Evolutionary conservation across 805 yeast genomes (phyloP).

Genomic region (Candida hungchunana): DNA sequence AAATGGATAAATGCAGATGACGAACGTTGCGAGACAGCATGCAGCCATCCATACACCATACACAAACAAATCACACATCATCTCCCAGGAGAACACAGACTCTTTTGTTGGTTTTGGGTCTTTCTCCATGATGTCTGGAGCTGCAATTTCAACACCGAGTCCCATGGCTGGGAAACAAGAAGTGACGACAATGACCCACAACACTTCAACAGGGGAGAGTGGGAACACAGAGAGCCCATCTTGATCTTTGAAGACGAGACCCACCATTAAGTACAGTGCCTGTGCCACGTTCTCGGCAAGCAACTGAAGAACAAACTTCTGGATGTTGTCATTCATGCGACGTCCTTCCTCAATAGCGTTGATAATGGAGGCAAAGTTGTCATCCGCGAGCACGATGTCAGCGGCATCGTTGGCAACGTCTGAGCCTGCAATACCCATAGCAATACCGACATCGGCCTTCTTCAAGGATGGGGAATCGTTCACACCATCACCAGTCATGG

Average conservation of each 20-base stretch:
- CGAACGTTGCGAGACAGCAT: constrained; percentile 63
- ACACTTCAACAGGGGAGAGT: constrained; percentile 71
- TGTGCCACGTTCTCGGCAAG: constrained; percentile 72
- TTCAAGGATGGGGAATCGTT: constrained; percentile 77
- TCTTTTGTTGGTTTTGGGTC: constrained; percentile 56
- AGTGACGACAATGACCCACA: constrained; percentile 76
- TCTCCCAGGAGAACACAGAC: constrained; percentile 61
- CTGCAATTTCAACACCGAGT: constrained; percentile 63
- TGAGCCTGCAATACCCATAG: constrained; percentile 78
- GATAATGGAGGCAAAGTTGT: constrained; percentile 74
- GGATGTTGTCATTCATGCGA: constrained; percentile 73
- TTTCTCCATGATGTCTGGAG: constrained; percentile 56
- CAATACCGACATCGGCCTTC: constrained; percentile 76
- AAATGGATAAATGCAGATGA: constrained; percentile 59
- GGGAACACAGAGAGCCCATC: constrained; percentile 75
- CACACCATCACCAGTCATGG: constrained; percentile 85
- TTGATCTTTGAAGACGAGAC: constrained; percentile 64
- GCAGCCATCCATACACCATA: constrained; percentile 75
- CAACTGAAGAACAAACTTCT: constrained; percentile 70
- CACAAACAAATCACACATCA: constrained; percentile 61
- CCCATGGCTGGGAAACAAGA: constrained; percentile 87
- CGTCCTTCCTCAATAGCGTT: constrained; percentile 80
- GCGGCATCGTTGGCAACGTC: constrained; percentile 85
- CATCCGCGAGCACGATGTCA: constrained; percentile 71
- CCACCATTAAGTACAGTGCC: constrained; percentile 63